Evolutionary conservation across 179 eudicot species (phyloP), one percentile per base, ranked within the genome.

Genomic region (Sideroxylon spinosum): DNA sequence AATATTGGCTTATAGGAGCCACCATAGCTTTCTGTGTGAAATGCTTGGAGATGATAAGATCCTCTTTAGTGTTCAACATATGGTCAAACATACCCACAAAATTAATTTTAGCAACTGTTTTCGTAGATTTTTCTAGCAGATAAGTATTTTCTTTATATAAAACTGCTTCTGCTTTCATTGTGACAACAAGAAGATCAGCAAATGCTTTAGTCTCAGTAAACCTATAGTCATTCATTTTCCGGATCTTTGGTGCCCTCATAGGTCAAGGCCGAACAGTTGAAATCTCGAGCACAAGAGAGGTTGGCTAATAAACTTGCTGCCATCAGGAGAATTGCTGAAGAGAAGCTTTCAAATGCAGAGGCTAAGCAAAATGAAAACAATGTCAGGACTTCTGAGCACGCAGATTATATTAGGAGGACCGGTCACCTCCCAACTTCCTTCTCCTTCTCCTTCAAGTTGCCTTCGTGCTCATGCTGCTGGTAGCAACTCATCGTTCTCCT

Each of bases 211-310:
- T 37, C 5, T 37, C 44, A 37, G 44, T 37, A 37, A 37, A 37
- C 3, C 44, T 37, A 37, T 1, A 37, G 44, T 37, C 3, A 37
- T 37, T 37, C 44, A 37, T 37, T 37, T 37, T 37, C 44, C 5
- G 44, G 44, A 37, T 37, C 1, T 37, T 37, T 37, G 3, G 44
- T 78, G 61, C 19, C 55, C 60, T 46, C 12, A 73, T 29, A 94
- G 98, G 97, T 85, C 75, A 89, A 94, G 85, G 97, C 94, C 0
- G 98, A 94, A 52, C 87, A 90, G 75, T 74, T 94, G 78, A 94
- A 91, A 86, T 73, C 97, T 0, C 87, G 97, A 82, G 98, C 98
- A 57, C 91, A 93, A 63, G 98, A 95, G 88, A 95, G 86, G 89
- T 86, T 85, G 53, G 74, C 88, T 1, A 91, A 91, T 84, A 93